Evolutionary conservation across 2,329 filamentous ascomycete genomes (phyloP), one percentile per base, ranked within the genome.

Genomic region (Pseudogymnoascus sp.): DNA sequence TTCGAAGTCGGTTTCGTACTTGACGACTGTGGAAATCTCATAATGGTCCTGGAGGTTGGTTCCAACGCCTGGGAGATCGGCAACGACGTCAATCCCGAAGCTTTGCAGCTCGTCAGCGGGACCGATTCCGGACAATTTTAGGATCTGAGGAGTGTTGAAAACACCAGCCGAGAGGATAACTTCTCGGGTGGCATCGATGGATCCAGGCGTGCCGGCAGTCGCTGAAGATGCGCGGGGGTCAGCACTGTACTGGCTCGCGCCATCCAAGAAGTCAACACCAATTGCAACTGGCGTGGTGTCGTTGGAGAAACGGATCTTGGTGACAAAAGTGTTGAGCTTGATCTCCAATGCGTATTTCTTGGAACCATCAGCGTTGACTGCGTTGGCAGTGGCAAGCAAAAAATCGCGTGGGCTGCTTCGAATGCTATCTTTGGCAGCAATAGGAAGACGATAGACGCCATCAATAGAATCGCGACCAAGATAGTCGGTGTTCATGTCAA

Each of bases 11-110:
- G 70, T 75, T 3, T 72, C 76, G 23, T 78, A 74, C 33, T 76
- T 79, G 40, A 77, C 71, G 16, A 80, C 73, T 14, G 47, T 61
- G 23, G 74, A 73, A 60, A 80, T 76, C 69, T 80, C 80, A 70
- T 81, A 81, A 65, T 80, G 80, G 70, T 86, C 82, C 69, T 81
- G 77, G 1, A 86, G 75, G 72, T 86, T 85, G 35, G 75, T 78
- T 44, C 85, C 85, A n/a, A 89, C 84, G 21, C 63, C 63, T 0
- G 84, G 84, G 1, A 84, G 76, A 69, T 87, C 77, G 3, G 74
- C 72, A 37, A 85, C 67, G 4, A 84, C 75, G 2, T 75, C 71
- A 64, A 86, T 84, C 31, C 74, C 71, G 67, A 80, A 67, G 23
- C 66, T 65, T 25, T 68, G 33, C 4, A 78, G 72, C 68, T 77